Percentiles rank a stretch among this genome's conserved stretches.
These are phyloP conservation scores for Chenopodium album DNA, from an alignment of 148 eudicot genomes.

Conservation along the genomic window DNA sequence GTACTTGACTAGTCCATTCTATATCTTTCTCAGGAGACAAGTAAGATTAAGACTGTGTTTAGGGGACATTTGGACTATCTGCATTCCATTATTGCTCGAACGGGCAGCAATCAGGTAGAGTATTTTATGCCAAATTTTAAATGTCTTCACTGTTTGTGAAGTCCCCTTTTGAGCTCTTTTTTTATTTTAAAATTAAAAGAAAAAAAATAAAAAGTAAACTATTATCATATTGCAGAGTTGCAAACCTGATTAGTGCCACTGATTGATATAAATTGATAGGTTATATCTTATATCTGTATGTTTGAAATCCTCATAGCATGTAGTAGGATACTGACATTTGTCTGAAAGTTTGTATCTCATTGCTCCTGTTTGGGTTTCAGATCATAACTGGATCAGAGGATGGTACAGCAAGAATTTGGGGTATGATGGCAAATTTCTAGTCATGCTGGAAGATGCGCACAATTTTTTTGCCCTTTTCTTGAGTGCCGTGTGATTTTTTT, in stretches of 20 bases:
- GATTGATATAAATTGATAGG: not conserved
- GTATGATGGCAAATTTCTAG: constrained; percentile 36
- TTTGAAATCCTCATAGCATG: not conserved
- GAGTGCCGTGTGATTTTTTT: not conserved
- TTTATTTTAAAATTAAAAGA: not conserved
- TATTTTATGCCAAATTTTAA: constrained; percentile 10
- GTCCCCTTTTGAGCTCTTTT: not conserved
- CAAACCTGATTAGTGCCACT: not conserved
- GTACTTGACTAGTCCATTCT: constrained; percentile 5
- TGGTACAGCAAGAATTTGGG: constrained; percentile 94
- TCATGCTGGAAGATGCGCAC: not conserved
- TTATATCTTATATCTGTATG: too few species aligned
- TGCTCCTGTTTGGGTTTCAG: constrained; percentile 40
- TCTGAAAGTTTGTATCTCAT: not conserved
- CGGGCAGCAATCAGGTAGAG: constrained; percentile 70
- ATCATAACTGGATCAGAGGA: constrained; percentile 97
- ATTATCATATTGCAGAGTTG: not conserved
- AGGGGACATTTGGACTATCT: constrained; percentile 89
- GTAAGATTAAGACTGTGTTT: constrained; percentile 67
- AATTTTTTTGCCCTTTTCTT: not conserved
- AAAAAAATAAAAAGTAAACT: too few species aligned
- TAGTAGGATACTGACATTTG: not conserved
- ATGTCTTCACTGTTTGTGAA: not conserved
- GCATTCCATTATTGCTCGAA: constrained; percentile 72
- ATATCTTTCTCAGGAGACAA: constrained; percentile 53